Evolutionary conservation across 306 rosid species (phyloP).

Genomic region (Sechiopsis laciniata): DNA sequence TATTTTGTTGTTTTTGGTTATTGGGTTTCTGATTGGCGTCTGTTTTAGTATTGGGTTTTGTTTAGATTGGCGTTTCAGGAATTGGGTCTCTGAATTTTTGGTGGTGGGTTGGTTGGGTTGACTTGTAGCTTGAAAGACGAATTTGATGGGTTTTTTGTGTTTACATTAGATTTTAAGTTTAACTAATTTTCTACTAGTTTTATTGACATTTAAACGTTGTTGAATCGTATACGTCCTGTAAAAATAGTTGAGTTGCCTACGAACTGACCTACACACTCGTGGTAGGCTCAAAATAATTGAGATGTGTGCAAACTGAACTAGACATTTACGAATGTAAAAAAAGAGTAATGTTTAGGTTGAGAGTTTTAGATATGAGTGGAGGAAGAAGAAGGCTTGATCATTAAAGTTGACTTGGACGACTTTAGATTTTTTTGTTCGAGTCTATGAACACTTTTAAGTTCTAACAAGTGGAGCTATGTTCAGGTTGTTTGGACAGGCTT

Average conservation of each 20-base stretch:
- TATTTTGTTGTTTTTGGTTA: conserved; percentile 1
- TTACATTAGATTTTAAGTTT: background rate
- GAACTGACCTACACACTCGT: too few species aligned
- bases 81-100: conserved; percentile 3
- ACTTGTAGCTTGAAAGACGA: background rate
- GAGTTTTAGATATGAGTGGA: conserved; percentile 5
- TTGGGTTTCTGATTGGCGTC: conserved; percentile 11
- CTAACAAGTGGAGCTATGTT: background rate
- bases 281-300: too few species aligned
- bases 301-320: too few species aligned
- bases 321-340: too few species aligned
- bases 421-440: background rate
- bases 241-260: too few species aligned
- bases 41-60: background rate
- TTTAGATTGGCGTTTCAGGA: background rate
- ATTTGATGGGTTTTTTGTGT: background rate
- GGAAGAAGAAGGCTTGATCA: background rate
- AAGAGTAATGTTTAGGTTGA: background rate
- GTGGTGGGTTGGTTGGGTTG: background rate
- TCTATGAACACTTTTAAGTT: background rate
- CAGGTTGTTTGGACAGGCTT: background rate
- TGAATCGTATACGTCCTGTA: too few species aligned
- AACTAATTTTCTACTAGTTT: too few species aligned
- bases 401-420: conserved; percentile 11
- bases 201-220: too few species aligned